Evolutionary conservation across 1,284 basidiomycete genomes (phyloP), one percentile per base, ranked within the genome.

Genomic region (Pholiota adiposa): DNA sequence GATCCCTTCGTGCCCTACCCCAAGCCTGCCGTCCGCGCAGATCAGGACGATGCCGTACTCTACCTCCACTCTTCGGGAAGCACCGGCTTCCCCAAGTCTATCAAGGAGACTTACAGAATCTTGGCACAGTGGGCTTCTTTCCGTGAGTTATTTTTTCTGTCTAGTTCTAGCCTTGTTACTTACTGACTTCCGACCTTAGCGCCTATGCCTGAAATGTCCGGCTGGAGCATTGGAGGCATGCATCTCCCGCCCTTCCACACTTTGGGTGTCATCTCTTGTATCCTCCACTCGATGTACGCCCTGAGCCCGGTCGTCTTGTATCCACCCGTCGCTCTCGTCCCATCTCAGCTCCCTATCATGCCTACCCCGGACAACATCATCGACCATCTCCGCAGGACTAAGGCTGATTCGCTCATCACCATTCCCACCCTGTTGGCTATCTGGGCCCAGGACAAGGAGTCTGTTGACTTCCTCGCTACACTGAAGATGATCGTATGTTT

Each of bases 401-500:
- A 69, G 16, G 68, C 66, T 7, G 70, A 71, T 33, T 67, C 65
- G 9, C 60, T 76, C 44, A 64, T 75, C 2, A 69, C 67, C 7
- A 70, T 77, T 23, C 77, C 77, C 1, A 63, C 73, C 2, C 66
- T 77, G 25, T 51, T 79, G 23, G 68, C 74, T 34, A 62, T 73
- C 5, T 77, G 77, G 76, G 68, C 70, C 4, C 69, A 72, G 56
- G 66, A 69, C 4, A 51, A 63, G 2, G 65, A 70, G n/a, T 62
- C 67, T 9, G 63, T 78, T 21, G 69, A 71, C 4, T 63, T 71
- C 14, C 70, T 77, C 2, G 68, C 69, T 44, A 67, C 61, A 5
- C 55, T 74, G 38, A 67, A 70, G 23, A 62, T 73, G 57, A 61
- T 76, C 36, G 76, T 75, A 59, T 2, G 74, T 69, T 43, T 14